Evolutionary conservation across 2,329 filamentous ascomycete genomes (phyloP).

Genomic region (Calonectria montana): DNA sequence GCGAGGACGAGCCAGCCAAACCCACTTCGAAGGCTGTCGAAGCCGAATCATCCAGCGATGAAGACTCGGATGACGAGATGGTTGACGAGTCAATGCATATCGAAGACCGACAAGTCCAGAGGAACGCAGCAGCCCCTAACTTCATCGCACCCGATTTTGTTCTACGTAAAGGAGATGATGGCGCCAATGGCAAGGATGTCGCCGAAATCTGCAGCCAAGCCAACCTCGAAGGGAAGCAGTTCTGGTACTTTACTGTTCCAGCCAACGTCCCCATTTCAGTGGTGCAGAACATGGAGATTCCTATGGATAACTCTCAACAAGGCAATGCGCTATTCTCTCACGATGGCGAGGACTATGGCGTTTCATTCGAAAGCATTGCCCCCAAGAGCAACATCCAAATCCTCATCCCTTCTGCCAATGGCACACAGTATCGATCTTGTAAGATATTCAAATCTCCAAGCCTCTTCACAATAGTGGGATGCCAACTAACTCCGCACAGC

Average conservation of each 20-base stretch:
- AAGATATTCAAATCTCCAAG: slow-evolving; percentile 43
- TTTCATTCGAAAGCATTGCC: slow-evolving; percentile 64
- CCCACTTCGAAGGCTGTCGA: slow-evolving; percentile 25
- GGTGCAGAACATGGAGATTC: slow-evolving; percentile 72
- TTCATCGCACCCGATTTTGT: slow-evolving; percentile 65
- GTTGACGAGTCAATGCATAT: slow-evolving; percentile 55
- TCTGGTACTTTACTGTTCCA: slow-evolving; percentile 85
- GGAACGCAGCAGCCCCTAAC: slow-evolving; percentile 55
- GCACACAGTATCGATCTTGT: slow-evolving; percentile 66
- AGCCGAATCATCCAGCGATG: slow-evolving; percentile 31
- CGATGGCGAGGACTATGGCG: slow-evolving; percentile 71
- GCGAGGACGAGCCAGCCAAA: slow-evolving; percentile 29
- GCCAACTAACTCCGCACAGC: slow-evolving; percentile 33
- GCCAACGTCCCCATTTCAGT: slow-evolving; percentile 75
- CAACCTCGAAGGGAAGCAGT: slow-evolving; percentile 75
- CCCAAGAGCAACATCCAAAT: slow-evolving; percentile 66
- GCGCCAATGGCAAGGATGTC: slow-evolving; percentile 57
- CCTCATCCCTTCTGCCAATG: slow-evolving; percentile 68
- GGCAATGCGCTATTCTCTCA: slow-evolving; percentile 70
- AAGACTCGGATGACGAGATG: slow-evolving; percentile 46
- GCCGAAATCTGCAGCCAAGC: slow-evolving; percentile 67
- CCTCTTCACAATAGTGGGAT: slow-evolving; percentile 1
- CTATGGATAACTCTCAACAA: slow-evolving; percentile 63
- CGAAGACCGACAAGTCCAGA: slow-evolving; percentile 43
- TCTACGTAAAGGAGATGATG: slow-evolving; percentile 59